A percentile compares a stretch with the other conserved stretches of the same genome.
Evolutionary conservation across 176 grass and related monocot genomes (phyloP).

Genomic region (Stipa capillata): DNA sequence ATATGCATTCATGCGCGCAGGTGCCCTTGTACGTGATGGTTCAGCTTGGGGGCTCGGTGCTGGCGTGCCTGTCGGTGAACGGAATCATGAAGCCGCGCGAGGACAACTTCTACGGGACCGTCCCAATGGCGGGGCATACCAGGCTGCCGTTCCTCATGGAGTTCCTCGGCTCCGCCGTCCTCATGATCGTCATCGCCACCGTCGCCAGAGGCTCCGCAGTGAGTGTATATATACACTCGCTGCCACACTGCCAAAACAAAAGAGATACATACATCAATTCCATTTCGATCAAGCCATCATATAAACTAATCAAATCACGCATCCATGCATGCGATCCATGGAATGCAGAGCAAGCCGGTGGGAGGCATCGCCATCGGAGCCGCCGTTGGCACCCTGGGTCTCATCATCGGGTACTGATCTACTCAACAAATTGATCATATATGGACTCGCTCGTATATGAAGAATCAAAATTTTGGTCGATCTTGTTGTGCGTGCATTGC

Average conservation of each 20-base stretch:
- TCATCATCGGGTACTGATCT: slow-evolving; percentile 45
- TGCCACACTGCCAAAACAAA: not conserved
- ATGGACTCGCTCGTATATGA: too few relatives aligned
- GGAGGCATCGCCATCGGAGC: slow-evolving; percentile 34
- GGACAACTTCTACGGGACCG: slow-evolving; percentile 49
- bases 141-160: slow-evolving; percentile 44
- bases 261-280: not conserved
- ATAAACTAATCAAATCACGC: too few relatives aligned
- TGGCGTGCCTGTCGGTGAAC: slow-evolving; percentile 24
- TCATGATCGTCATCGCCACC: slow-evolving; percentile 59
- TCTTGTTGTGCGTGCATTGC: too few relatives aligned
- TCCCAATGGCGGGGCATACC: not conserved
- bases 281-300: too few relatives aligned
- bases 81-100: slow-evolving; percentile 20
- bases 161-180: slow-evolving; percentile 40
- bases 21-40: slow-evolving; percentile 26
- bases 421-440: too few relatives aligned
- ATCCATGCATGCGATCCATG: too few relatives aligned
- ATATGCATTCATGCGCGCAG: too few relatives aligned
- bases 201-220: slow-evolving; percentile 22
- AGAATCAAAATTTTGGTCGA: too few relatives aligned
- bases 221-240: not conserved
- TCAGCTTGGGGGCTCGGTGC: slow-evolving; percentile 37
- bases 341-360: slow-evolving; percentile 16
- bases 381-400: slow-evolving; percentile 8